phyloP scores from a whole-genome alignment of 2,329 filamentous ascomycete species.

The Nemania sp. region DNA sequence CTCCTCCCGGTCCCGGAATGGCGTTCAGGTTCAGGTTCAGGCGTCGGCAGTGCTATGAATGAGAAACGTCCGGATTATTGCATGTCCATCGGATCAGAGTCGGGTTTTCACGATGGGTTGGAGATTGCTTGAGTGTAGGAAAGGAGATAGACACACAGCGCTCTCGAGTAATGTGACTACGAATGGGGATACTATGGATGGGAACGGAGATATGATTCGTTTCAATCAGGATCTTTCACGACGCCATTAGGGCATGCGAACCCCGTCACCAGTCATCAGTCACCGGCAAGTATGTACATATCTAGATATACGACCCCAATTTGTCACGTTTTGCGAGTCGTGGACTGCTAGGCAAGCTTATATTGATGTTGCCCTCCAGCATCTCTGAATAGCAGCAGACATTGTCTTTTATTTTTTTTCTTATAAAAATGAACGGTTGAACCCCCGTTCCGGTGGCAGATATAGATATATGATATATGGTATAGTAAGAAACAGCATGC shows the following conservation, averaged over 20 bases:
- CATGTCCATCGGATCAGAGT: neutral
- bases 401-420: too few relatives aligned
- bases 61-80: neutral
- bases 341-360: neutral
- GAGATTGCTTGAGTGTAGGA: neutral
- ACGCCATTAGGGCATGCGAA: too few relatives aligned
- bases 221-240: too few relatives aligned
- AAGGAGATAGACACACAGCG: too few relatives aligned
- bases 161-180: too few relatives aligned
- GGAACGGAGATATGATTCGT: too few relatives aligned
- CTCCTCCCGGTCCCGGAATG: neutral
- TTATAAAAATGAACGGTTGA: neutral
- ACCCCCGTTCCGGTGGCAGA: neutral
- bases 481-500: neutral
- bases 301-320: too few relatives aligned
- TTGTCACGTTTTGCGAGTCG: neutral
- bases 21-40: slow-evolving; percentile 18
- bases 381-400: too few relatives aligned
- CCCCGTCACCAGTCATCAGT: too few relatives aligned
- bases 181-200: neutral
- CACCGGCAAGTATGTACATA: too few relatives aligned
- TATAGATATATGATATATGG: too few relatives aligned
- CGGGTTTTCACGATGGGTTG: neutral
- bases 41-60: neutral
- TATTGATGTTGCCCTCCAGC: too few relatives aligned